Evolutionary conservation across 1,139 yeast species (phyloP).

Genomic region (Lodderomyces orthopsilosis): DNA sequence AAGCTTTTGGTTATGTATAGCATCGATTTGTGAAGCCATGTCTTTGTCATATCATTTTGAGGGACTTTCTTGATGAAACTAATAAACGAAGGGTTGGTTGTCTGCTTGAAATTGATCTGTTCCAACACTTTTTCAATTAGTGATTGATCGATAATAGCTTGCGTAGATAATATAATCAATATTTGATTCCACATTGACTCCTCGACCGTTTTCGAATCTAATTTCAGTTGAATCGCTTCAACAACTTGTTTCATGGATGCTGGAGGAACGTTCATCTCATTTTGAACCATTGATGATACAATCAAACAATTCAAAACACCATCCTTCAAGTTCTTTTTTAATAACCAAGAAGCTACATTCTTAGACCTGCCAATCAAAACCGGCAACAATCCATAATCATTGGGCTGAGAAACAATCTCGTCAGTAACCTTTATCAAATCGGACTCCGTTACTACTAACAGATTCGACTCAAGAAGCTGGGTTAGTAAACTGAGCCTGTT

Average conservation of each 20-base stretch:
- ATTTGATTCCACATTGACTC: slow-evolving; percentile 15
- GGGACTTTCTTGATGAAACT: slow-evolving; percentile 15
- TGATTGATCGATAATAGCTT: background rate
- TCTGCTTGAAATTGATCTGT: slow-evolving; percentile 19
- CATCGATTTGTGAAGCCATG: slow-evolving; percentile 51
- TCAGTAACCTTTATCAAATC: slow-evolving; percentile 17
- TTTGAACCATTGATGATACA: slow-evolving; percentile 19
- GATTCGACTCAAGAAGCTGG: slow-evolving; percentile 17
- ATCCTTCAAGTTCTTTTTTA: slow-evolving; percentile 17
- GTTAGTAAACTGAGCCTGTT: slow-evolving; percentile 8
- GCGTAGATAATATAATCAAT: slow-evolving; percentile 10
- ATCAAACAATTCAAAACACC: slow-evolving; percentile 21
- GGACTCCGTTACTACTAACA: slow-evolving; percentile 22
- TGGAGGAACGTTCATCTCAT: slow-evolving; percentile 8
- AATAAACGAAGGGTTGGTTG: slow-evolving; percentile 26
- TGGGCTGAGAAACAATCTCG: slow-evolving; percentile 16
- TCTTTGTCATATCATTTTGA: slow-evolving; percentile 5
- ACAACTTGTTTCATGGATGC: slow-evolving; percentile 8
- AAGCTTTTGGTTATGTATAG: slow-evolving; percentile 61
- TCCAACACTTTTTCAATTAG: slow-evolving; percentile 6
- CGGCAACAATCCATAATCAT: slow-evolving; percentile 23
- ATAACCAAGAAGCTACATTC: slow-evolving; percentile 17
- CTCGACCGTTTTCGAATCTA: slow-evolving; percentile 6
- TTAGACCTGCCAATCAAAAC: slow-evolving; percentile 17
- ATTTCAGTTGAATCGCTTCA: slow-evolving; percentile 12